These are phyloP conservation scores for Mortierella alpina DNA, from an alignment of 192 early-diverging fungal genomes.

Conservation along the genomic window DNA sequence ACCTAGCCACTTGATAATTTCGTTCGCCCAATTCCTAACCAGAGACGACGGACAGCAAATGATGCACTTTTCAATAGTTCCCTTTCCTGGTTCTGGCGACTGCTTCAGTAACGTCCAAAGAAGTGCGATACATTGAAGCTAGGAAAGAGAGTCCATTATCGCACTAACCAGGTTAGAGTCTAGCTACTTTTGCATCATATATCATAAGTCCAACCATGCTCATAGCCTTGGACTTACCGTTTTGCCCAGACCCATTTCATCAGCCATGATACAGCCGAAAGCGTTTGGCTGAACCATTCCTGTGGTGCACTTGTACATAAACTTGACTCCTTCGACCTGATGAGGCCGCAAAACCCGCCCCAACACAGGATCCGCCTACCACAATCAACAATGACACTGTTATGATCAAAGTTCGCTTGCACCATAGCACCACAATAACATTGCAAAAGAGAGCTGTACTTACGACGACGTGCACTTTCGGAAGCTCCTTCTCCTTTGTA, in stretches of 20 bases:
- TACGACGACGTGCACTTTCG: conserved; percentile 80
- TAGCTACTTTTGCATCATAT: background rate
- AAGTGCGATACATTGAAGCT: conserved; percentile 91
- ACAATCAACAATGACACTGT: background rate
- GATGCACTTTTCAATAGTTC: conserved; percentile 95
- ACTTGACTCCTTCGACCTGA: conserved; percentile 95
- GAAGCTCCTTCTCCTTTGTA: conserved; percentile 50
- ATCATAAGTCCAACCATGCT: conserved; percentile 31
- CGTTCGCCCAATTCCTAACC: conserved; percentile 99
- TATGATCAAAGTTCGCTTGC: background rate
- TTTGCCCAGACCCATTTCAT: conserved; percentile 96
- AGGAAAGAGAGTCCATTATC: background rate
- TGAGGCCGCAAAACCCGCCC: conserved; percentile 91
- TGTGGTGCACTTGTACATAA: conserved; percentile 95
- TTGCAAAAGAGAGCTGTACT: background rate
- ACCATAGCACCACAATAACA: background rate
- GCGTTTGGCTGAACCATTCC: conserved; percentile 78
- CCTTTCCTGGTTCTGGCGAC: conserved; percentile 87
- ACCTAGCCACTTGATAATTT: conserved; percentile 94
- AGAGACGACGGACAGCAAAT: conserved; percentile 96
- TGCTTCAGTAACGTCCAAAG: conserved; percentile 98
- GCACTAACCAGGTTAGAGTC: no score
- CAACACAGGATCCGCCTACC: conserved; percentile 82
- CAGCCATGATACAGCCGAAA: conserved; percentile 98
- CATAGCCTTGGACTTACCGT: conserved; percentile 63